phyloP scores from a whole-genome alignment of 768 basidiomycete species.

The Rhodosporidiobolus sp. region DNA sequence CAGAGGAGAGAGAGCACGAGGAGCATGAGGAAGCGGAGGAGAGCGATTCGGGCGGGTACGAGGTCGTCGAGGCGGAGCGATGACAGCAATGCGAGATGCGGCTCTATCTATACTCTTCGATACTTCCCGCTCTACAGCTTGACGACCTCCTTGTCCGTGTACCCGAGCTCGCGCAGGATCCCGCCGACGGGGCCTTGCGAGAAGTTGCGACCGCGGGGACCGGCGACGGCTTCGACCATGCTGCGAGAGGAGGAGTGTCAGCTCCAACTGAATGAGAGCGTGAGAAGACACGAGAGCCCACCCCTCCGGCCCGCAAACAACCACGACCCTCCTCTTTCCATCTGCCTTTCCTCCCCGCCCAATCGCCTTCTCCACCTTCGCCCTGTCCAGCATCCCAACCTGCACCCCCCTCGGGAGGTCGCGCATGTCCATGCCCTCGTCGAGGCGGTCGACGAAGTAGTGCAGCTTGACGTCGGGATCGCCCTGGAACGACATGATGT shows the following conservation, averaged over 20 bases:
- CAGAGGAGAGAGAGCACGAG: constrained; percentile 35
- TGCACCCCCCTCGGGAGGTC: background rate
- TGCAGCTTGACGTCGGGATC: background rate
- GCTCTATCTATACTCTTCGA: background rate
- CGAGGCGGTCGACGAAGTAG: constrained; percentile 34
- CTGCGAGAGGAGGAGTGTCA: constrained; percentile 5
- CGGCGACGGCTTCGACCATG: constrained; percentile 39
- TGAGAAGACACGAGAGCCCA: background rate
- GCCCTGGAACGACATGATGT: background rate
- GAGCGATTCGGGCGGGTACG: background rate
- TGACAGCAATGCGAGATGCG: background rate
- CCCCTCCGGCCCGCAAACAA: constrained; percentile 44
- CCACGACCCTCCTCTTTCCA: constrained; percentile 12
- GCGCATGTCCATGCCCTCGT: background rate
- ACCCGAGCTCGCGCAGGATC: constrained; percentile 37
- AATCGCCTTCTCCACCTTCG: constrained; percentile 18
- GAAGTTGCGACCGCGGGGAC: constrained; percentile 36
- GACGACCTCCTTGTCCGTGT: constrained; percentile 28
- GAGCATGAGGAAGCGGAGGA: constrained; percentile 8
- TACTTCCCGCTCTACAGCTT: constrained; percentile 27
- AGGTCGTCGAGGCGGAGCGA: background rate
- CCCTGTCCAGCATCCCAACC: constrained; percentile 14
- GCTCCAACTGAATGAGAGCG: background rate
- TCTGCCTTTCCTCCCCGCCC: constrained; percentile 6
- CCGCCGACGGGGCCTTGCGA: constrained; percentile 39